phyloP scores from a whole-genome alignment of 768 basidiomycete genomes.

The Cystofilobasidium macerans region DNA sequence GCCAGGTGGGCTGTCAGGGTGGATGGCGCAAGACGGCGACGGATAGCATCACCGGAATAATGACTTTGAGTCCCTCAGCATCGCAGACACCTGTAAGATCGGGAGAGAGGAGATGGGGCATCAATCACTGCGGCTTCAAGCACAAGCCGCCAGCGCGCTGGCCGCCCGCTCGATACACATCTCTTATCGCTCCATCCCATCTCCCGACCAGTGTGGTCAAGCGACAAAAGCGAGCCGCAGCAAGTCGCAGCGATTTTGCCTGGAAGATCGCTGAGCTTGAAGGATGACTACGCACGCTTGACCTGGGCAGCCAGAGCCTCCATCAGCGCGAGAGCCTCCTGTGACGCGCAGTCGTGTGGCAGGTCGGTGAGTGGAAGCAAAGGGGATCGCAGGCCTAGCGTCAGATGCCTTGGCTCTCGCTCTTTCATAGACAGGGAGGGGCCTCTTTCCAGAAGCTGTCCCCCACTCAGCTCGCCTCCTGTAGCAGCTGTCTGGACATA shows the following conservation, averaged over 20 bases:
- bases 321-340: not conserved
- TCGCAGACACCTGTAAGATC: not conserved
- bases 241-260: too few species aligned
- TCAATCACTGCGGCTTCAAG: not conserved
- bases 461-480: not conserved
- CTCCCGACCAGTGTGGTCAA: too few species aligned
- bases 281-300: not conserved
- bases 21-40: too few species aligned
- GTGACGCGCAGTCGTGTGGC: not conserved
- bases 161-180: too few species aligned
- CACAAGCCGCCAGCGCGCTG: not conserved
- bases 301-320: conserved; percentile 5
- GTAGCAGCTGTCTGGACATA: not conserved
- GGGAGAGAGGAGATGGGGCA: not conserved
- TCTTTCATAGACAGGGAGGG: too few species aligned
- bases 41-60: too few species aligned
- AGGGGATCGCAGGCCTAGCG: not conserved
- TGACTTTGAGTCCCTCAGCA: not conserved
- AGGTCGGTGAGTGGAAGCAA: not conserved
- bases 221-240: too few species aligned
- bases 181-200: too few species aligned
- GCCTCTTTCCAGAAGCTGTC: too few species aligned
- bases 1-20: too few species aligned
- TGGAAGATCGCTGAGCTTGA: not conserved
- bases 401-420: not conserved